Evolutionary conservation across 768 basidiomycete species (phyloP).

Genomic region (Tricholoma terreum): DNA sequence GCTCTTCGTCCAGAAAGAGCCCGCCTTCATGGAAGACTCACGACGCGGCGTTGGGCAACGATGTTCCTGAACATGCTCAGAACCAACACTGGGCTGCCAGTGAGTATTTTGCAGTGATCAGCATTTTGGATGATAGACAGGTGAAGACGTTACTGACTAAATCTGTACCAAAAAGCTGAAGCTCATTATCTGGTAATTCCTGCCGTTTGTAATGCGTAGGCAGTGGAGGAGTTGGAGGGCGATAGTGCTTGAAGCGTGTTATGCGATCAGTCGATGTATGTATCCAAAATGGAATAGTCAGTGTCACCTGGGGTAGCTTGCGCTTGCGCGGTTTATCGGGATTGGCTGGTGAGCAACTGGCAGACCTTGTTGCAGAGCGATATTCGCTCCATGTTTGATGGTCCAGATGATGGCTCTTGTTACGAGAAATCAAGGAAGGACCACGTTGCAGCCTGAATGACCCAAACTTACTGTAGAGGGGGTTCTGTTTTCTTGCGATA

Average conservation of each 20-base stretch:
- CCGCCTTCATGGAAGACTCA: constrained; percentile 7
- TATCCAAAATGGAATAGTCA: background rate
- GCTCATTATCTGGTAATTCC: constrained; percentile 22
- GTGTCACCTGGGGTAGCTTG: constrained; percentile 20
- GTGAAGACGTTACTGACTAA: background rate
- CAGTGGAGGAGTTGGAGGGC: constrained; percentile 59
- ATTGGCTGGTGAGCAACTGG: constrained; percentile 2
- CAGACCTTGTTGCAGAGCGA: constrained; percentile 1
- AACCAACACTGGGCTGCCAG: constrained; percentile 7
- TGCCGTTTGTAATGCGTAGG: constrained; percentile 34
- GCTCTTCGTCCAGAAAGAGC: constrained; percentile 19
- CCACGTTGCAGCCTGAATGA: background rate
- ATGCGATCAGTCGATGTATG: constrained; percentile 2
- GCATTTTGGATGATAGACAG: background rate
- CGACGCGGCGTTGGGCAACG: constrained; percentile 1
- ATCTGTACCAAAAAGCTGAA: constrained; percentile 1
- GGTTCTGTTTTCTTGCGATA: background rate
- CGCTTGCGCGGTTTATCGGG: constrained; percentile 15
- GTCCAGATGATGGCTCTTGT: background rate
- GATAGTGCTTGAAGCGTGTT: constrained; percentile 41
- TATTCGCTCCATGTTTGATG: background rate
- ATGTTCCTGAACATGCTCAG: background rate
- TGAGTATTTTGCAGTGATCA: background rate
- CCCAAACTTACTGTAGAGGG: background rate
- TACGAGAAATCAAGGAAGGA: background rate